Base-by-base conservation (phyloP, 345 rosid species). In the Eutrema heterophyllum region DNA sequence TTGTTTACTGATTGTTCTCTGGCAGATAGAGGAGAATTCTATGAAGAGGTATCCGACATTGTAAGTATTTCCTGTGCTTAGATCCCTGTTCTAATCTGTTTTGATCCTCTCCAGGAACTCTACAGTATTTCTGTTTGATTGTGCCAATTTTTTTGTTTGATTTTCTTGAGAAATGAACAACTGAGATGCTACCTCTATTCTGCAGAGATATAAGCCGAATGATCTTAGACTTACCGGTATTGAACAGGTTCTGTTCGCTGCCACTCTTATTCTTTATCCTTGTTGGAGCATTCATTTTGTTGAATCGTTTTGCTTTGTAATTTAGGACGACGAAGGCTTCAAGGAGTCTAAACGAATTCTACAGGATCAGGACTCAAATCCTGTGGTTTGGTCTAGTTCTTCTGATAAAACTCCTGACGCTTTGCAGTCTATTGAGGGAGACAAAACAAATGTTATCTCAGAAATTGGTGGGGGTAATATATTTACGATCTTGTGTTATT, bases 11-110 rank as follows among this genome's bases (percentile, higher is more conserved):
- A 81, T 74, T 71, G 64, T 84, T 76, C 69, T 68, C 38, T 71
- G 63, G 84, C 87, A 94, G 96, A 86, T 35, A 72, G 77, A 76
- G 82, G 79, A 64, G 93, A 86, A 56, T 86, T 91, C 69, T 54
- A 72, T 30, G 93, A 90, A 56, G 98, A 88, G 49, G 69, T 83
- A 33, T 67, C 90, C 10, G 80, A 64, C 75, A 66, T 80, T 69
- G 98, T 94, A 88, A 71, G 91, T 58, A 55, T 11, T 11, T 61
- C 40, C 35, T 68, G 6, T 3, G 30, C 67, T 60, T 36, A 35
- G 4, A 52, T 40, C 43, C 8, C 26, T 36, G 3, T 32, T n/a
- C 44, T 27, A 14, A 13, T 54, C 43, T 64, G 64, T 26, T 18
- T 16, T 56, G 4, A 56, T 54, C 66, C 26, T 55, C 45, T 35